These are phyloP conservation scores for Nannizziopsis arthrosporioides DNA, from an alignment of 2,329 filamentous ascomycete genomes.

Conservation along the genomic window DNA sequence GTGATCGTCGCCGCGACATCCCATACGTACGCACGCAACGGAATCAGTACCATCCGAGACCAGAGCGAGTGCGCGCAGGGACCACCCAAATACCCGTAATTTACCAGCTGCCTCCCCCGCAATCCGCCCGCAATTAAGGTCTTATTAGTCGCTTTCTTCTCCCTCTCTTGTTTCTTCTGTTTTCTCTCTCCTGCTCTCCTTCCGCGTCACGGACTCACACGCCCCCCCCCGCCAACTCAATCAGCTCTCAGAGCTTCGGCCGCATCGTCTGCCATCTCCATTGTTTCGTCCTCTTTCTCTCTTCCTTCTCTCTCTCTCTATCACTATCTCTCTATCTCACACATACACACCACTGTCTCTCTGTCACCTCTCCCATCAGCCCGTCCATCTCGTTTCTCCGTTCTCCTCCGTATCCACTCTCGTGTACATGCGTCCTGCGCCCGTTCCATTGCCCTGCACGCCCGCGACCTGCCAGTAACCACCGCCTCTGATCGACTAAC, in stretches of 20 bases:
- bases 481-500: slow-evolving; percentile 2
- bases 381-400: neutral
- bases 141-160: too few species aligned
- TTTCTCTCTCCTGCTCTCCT: too few species aligned
- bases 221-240: neutral
- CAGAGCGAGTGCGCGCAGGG: too few species aligned
- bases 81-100: too few species aligned
- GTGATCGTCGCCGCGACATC: too few species aligned
- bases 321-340: slow-evolving; percentile 3
- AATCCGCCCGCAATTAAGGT: too few species aligned
- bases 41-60: too few species aligned
- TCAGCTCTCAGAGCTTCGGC: too few species aligned
- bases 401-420: neutral
- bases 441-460: slow-evolving; percentile 2
- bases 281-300: neutral
- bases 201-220: neutral
- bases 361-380: neutral
- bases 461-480: slow-evolving; percentile 7
- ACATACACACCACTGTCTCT: neutral
- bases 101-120: too few species aligned
- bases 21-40: too few species aligned
- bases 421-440: neutral
- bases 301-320: neutral
- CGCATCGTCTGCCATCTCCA: too few species aligned
- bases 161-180: too few species aligned